Evolutionary conservation across 805 yeast species (phyloP).

Genomic region (Kazachstania taianensis): DNA sequence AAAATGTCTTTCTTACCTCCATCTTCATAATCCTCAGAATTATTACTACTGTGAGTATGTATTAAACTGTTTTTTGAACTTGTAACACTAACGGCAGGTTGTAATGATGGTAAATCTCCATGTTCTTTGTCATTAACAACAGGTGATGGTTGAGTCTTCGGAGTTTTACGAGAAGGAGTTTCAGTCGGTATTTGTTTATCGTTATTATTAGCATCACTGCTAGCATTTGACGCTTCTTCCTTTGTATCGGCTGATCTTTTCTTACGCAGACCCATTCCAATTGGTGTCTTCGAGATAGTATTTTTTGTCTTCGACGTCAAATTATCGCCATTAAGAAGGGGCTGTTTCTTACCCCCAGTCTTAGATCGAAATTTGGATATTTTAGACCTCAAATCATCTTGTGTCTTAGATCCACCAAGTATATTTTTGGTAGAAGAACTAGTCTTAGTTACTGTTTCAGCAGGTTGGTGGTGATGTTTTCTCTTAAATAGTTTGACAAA

Average conservation of each 20-base stretch:
- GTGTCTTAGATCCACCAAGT: no score
- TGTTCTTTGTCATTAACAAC: background rate
- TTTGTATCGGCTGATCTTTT: background rate
- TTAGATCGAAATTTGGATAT: conserved; percentile 6
- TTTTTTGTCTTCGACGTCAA: no score
- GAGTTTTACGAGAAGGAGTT: background rate
- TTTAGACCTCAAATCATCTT: conserved; percentile 8
- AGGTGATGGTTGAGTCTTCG: no score
- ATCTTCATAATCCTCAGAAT: conserved; percentile 1
- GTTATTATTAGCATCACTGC: background rate
- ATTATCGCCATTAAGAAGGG: no score
- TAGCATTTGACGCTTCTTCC: background rate
- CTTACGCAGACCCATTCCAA: background rate
- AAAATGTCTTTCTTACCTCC: no score
- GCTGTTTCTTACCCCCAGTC: no score
- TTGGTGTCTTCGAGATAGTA: background rate
- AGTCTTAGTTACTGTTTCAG: conserved; percentile 2
- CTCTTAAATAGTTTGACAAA: conserved; percentile 20
- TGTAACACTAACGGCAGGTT: conserved; percentile 14
- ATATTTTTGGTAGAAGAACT: background rate
- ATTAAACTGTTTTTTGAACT: conserved; percentile 9
- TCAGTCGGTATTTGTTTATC: background rate
- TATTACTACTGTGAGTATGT: background rate
- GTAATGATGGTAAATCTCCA: conserved; percentile 8
- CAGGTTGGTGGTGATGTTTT: conserved; percentile 9